phyloP scores from a whole-genome alignment of 2,329 filamentous ascomycete species.

The Colletotrichum siamense region DNA sequence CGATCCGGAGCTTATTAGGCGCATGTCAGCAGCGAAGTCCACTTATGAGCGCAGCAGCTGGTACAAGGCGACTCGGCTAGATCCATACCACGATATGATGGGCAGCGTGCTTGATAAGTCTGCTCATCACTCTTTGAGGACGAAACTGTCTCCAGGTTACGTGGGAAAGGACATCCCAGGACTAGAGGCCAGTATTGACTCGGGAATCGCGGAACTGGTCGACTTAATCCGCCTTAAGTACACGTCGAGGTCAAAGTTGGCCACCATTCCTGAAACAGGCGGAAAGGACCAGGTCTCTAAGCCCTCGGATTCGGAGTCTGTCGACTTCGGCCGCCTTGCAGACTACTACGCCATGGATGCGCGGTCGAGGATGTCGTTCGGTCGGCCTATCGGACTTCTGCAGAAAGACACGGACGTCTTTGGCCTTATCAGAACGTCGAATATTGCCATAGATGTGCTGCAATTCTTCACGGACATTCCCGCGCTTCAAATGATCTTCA shows the following conservation, averaged over 20 bases:
- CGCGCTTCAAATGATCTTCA: neutral
- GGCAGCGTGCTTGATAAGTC: constrained; percentile 24
- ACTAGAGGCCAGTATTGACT: constrained; percentile 18
- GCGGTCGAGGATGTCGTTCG: constrained; percentile 9
- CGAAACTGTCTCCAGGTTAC: constrained; percentile 20
- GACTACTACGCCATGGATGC: constrained; percentile 19
- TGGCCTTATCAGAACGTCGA: neutral
- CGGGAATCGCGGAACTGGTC: constrained; percentile 10
- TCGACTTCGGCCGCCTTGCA: constrained; percentile 22
- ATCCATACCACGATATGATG: constrained; percentile 40
- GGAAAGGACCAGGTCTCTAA: neutral
- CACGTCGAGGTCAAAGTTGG: neutral
- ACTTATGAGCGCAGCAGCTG: constrained; percentile 43
- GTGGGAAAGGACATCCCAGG: constrained; percentile 22
- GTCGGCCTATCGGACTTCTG: neutral
- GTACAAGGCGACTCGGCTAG: constrained; percentile 55
- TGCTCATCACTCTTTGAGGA: constrained; percentile 14
- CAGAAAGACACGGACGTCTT: neutral
- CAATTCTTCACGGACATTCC: constrained; percentile 16
- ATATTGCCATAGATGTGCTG: neutral
- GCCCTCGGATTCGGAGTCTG: neutral
- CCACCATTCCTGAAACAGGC: neutral
- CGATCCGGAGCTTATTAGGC: constrained; percentile 43
- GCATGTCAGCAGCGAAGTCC: constrained; percentile 40
- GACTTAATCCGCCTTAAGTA: constrained; percentile 7